Percentiles rank a stretch among this genome's conserved stretches.
These are phyloP conservation scores for Brassica nigra DNA, from an alignment of 345 rosid species.

Conservation along the genomic window DNA sequence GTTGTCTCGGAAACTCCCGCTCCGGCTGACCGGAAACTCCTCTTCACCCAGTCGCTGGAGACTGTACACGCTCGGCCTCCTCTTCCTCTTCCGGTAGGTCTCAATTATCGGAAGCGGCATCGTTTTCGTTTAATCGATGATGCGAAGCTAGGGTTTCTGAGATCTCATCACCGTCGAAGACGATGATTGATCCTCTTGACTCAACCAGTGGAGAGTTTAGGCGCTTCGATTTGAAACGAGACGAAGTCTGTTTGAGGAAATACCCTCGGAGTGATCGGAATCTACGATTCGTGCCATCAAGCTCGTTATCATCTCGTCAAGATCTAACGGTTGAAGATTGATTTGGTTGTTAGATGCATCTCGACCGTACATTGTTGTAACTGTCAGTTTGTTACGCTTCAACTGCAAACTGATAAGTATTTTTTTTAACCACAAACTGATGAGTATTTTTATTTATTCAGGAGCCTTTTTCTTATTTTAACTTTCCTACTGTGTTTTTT, in stretches of 20 bases:
- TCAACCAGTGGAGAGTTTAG: neutral
- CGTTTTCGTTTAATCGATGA: neutral
- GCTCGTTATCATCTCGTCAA: neutral
- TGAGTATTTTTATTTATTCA: neutral
- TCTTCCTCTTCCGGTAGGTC: conserved; percentile 62
- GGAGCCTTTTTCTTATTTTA: neutral
- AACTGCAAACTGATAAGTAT: neutral
- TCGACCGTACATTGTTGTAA: neutral
- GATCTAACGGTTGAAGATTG: neutral
- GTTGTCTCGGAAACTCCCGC: conserved; percentile 60
- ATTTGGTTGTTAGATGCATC: neutral
- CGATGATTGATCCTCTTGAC: neutral
- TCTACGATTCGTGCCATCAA: neutral
- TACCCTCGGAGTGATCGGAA: neutral
- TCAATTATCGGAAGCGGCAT: conserved; percentile 68
- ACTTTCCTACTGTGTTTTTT: neutral
- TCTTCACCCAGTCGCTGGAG: conserved; percentile 53
- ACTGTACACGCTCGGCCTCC: conserved; percentile 48
- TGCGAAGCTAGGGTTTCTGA: neutral
- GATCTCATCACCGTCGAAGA: neutral
- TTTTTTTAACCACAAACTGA: neutral
- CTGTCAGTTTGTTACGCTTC: neutral
- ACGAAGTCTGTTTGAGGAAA: neutral
- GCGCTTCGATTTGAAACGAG: conserved; percentile 1
- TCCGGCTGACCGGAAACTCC: conserved; percentile 48